Percentiles rank a stretch among this genome's conserved stretches.
These are phyloP conservation scores for Pseudogymnoascus sp. DNA, from an alignment of 2,329 filamentous ascomycete species.

Conservation along the genomic window DNA sequence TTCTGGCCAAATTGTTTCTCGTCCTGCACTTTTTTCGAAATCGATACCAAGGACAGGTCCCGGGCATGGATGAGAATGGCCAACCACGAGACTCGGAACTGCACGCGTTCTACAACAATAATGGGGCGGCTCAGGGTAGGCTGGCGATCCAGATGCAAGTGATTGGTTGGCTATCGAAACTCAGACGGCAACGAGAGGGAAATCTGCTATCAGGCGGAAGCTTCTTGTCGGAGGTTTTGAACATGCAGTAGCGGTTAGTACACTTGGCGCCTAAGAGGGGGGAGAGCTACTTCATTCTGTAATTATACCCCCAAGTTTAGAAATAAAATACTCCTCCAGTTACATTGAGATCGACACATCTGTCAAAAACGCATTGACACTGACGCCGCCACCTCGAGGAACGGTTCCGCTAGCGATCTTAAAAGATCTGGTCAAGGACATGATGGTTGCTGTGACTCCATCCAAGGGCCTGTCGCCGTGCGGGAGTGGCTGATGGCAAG, in stretches of 20 bases:
- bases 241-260: constrained; percentile 1
- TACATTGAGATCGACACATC: neutral
- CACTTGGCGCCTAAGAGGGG: neutral
- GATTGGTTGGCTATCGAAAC: neutral
- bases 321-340: neutral
- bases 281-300: neutral
- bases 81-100: neutral
- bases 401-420: neutral
- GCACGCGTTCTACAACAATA: neutral
- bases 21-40: neutral
- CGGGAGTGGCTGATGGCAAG: neutral
- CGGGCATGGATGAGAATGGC: neutral
- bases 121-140: neutral
- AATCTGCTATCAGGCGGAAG: neutral
- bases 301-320: neutral
- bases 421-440: neutral
- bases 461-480: neutral
- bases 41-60: neutral
- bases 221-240: neutral
- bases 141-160: neutral
- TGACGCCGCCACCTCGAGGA: neutral
- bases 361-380: neutral
- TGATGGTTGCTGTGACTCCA: neutral
- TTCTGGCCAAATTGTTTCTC: neutral
- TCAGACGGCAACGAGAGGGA: neutral